Base-by-base conservation (phyloP, 2,329 filamentous ascomycete species). In the Alternaria atra region DNA sequence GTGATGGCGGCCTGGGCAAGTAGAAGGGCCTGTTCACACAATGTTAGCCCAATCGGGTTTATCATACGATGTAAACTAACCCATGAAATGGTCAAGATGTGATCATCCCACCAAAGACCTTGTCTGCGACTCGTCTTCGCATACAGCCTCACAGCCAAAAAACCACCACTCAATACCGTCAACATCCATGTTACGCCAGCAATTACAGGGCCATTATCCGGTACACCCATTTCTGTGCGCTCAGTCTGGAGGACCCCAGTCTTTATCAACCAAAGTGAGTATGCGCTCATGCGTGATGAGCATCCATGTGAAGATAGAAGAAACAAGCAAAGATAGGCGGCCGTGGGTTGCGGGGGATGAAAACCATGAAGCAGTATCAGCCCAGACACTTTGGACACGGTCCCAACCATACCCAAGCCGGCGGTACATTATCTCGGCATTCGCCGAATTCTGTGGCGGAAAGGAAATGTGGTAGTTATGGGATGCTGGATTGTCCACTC, bases 101-200 rank as follows among this genome's bases (percentile, higher is more conserved):
- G 55, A 46, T 75, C 73, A 50, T 75, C 71, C 71, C 71, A 74
- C 73, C 71, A 74, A 8, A 75, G 58, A 2, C 61, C 60, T 47
- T 72, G 71, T 30, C 64, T 64, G 37, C 70, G 61, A 61, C 65
- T 71, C 7, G 66, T 15, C 40, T 74, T 75, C 15, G 70, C 72
- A 27, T 75, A 75, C n/a, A 75, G 25, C 6, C 72, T 64, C 29
- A 74, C 39, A 1, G 48, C 67, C 25, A 75, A 30, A 42, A 75
- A 73, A 0, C 44, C 61, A 20, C 68, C 71, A 29, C 63, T 68
- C 5, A 73, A 51, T 5, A 69, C 43, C 1, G 65, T 67, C 20
- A 75, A 51, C 58, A 59, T 66, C 72, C 72, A 75, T n/a, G 69
- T 69, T 2, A 73, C 61, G 1, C 67, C 69, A 25, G 71, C 55